Base-by-base conservation (phyloP, 768 basidiomycete species). In the Boletus rubroflammeus region DNA sequence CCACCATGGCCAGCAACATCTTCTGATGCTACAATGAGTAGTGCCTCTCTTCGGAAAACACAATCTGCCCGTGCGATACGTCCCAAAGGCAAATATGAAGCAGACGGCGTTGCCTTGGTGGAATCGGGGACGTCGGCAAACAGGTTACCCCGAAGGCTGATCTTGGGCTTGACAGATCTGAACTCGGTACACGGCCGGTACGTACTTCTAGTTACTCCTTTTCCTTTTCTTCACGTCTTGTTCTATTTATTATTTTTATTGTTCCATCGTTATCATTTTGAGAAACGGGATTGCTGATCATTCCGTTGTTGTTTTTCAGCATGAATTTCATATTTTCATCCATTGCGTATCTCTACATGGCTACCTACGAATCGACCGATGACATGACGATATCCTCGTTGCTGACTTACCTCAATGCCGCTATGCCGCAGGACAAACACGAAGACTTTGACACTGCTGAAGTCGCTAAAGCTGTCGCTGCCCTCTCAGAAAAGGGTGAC, bases 361-460 rank as follows among this genome's bases (percentile, higher is more conserved):
- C 84, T 44, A 88, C 88, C 25, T 87, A 88, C 69, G 83, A 81
- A 55, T 60, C 74, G 15, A 69, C 77, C 23, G 88, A 90, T 69
- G 85, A 88, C 56, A 75, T 90, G 73, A 81, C 81, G 7, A 82
- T 90, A 63, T 84, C 85, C 3, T 72, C 84, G 9, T 73, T 90
- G 25, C 72, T 90, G 32, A 78, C 83, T 4, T 88, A 87, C 67
- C 76, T 90, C 52, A 90, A 90, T 62, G 82, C 86, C 2, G 86
- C 86, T 5, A 80, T 90, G 73, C 88, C 88, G 4, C 75, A 74
- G 26, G 88, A 89, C 65, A 90, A 90, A 69, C 82, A 88, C 64
- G 88, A 90, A 72, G 88, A 90, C 58, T 90, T 88, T 57, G 88
- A 90, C 67, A 88, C 86, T 13, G 76, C 77, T 2, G 88, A 90